Evolutionary conservation across 169 alveolate genomes (phyloP).

Genomic region (Eimeria sp.): DNA sequence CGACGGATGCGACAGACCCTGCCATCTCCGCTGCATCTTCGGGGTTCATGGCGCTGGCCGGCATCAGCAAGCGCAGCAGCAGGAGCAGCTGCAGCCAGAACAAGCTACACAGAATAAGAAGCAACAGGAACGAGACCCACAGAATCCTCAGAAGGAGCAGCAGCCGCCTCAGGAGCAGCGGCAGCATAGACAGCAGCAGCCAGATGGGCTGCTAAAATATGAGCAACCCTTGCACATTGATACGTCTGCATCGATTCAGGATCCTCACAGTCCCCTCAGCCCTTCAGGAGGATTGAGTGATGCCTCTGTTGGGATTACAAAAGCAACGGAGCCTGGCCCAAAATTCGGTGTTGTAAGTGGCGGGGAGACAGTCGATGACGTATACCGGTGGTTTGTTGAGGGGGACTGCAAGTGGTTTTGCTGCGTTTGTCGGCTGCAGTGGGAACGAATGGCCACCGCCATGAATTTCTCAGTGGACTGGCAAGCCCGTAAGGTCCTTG

Average conservation of each 20-base stretch:
- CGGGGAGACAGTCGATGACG: conserved; percentile 61
- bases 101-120: not conserved
- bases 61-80: conserved; percentile 13
- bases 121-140: not conserved
- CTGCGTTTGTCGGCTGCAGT: conserved; percentile 68
- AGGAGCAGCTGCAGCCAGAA: conserved; percentile 10
- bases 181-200: conserved; percentile 51
- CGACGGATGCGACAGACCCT: conserved; percentile 90
- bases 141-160: not conserved
- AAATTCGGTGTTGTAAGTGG: conserved; percentile 23
- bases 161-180: conserved; percentile 10
- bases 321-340: not conserved
- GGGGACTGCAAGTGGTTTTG: conserved; percentile 74
- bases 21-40: conserved; percentile 86
- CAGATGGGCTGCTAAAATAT: not conserved
- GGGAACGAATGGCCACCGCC: conserved; percentile 75
- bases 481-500: conserved; percentile 58
- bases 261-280: not conserved
- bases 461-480: conserved; percentile 70
- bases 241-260: not conserved
- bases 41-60: conserved; percentile 34
- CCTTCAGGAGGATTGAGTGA: not conserved
- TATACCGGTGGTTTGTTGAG: conserved; percentile 69
- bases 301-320: not conserved
- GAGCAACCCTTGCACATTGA: not conserved